phyloP scores from a whole-genome alignment of 177 flowering plant species.

The Vitis hybrid region DNA sequence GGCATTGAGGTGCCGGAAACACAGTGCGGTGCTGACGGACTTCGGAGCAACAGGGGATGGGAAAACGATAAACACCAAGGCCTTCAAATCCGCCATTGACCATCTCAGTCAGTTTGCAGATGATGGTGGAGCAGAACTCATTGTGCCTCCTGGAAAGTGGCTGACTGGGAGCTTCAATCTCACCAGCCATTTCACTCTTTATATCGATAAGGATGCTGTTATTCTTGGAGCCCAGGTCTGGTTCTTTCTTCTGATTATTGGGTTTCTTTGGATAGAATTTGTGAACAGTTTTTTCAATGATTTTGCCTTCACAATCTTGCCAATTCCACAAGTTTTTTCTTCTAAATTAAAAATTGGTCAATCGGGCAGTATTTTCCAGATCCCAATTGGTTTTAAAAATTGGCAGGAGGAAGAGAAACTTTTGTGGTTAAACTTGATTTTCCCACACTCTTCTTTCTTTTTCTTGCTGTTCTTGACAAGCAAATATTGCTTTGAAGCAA shows the following conservation, averaged over 20 bases:
- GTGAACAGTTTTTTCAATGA: no score
- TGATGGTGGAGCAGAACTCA: conserved; percentile 50
- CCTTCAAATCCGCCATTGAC: conserved; percentile 38
- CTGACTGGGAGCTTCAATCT: conserved; percentile 55
- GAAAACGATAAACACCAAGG: conserved; percentile 47
- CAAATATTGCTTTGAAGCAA: no score
- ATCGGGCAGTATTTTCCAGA: no score
- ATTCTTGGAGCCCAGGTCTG: conserved; percentile 46
- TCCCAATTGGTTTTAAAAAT: no score
- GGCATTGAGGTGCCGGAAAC: conserved; percentile 41
- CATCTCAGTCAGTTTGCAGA: conserved; percentile 32
- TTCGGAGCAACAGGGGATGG: conserved; percentile 57
- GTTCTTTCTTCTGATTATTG: background rate
- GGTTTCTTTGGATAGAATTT: no score
- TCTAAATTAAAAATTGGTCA: no score
- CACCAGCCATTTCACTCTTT: conserved; percentile 60
- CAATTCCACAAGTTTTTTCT: no score
- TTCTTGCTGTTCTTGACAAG: no score
- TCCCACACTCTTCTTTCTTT: no score
- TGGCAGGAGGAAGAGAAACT: no score
- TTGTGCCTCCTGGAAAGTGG: conserved; percentile 60
- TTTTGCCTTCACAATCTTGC: no score
- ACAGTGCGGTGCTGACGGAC: conserved; percentile 39
- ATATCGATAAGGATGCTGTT: conserved; percentile 42
- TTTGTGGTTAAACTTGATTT: no score